These are phyloP conservation scores for Pulicaria dysenterica DNA, from an alignment of 129 eudicot species.

Conservation along the genomic window DNA sequence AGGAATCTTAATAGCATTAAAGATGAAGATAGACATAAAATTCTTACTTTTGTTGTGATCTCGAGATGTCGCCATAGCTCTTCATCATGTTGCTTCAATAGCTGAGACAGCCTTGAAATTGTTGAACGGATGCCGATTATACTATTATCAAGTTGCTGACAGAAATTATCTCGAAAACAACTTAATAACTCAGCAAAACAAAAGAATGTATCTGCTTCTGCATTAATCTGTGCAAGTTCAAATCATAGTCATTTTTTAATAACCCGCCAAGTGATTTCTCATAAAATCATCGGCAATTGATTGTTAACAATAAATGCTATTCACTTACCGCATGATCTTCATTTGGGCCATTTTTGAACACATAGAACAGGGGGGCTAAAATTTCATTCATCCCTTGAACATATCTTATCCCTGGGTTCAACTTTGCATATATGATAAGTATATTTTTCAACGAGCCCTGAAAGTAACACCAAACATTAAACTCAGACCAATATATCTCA, in stretches of 20 bases:
- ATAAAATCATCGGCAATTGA: neutral
- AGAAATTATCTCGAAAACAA: slow-evolving; percentile 54
- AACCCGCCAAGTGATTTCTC: neutral
- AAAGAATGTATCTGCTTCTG: slow-evolving; percentile 63
- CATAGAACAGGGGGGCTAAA: slow-evolving; percentile 85
- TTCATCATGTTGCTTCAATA: slow-evolving; percentile 55
- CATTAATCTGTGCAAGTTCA: slow-evolving; percentile 43
- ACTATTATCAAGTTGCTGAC: slow-evolving; percentile 64
- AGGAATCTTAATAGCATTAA: slow-evolving; percentile 20
- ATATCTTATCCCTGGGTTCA: slow-evolving; percentile 96
- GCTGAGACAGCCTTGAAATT: slow-evolving; percentile 47
- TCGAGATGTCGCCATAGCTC: slow-evolving; percentile 69
- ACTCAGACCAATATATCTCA: slow-evolving; percentile 17
- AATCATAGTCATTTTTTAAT: slow-evolving; percentile 4
- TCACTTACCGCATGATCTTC: slow-evolving; percentile 76
- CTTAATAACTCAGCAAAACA: slow-evolving; percentile 55
- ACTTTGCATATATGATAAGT: slow-evolving; percentile 84
- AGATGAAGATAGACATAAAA: neutral
- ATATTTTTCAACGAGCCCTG: slow-evolving; percentile 78
- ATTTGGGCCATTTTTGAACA: slow-evolving; percentile 76
- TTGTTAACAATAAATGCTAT: slow-evolving; percentile 1
- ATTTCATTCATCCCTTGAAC: slow-evolving; percentile 99
- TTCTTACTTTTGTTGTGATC: slow-evolving; percentile 49
- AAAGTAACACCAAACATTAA: slow-evolving; percentile 28
- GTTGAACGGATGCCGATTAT: slow-evolving; percentile 58